Evolutionary conservation across 1,284 basidiomycete genomes (phyloP), one percentile per base, ranked within the genome.

Genomic region (Ceratorhiza oryzae-sativae): DNA sequence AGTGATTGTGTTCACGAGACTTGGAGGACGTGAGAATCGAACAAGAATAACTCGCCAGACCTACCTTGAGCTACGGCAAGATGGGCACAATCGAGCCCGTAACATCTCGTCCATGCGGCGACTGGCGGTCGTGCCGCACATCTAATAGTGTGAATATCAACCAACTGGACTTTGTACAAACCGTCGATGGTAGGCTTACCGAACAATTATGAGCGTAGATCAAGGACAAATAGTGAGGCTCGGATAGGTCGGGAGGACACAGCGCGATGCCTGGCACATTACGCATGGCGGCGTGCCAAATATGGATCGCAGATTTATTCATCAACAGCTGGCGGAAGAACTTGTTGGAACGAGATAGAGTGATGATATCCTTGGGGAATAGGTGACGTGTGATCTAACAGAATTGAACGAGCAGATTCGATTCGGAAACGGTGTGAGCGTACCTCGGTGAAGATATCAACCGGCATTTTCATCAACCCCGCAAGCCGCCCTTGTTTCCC

Each of bases 371-470:
- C 15, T 68, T 55, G 4, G 79, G 78, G 9, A 71, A 55, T 3
- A 79, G 70, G 23, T 77, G 42, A 8, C 65, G 58, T 6, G 74
- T 73, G 59, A 79, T 75, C 79, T 80, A 23, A 18, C 39, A 23
- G 10, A 30, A 51, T 42, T 42, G 20, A 48, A 10, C 23, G 62
- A 53, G n/a, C 34, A 25, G 41, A n/a, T n/a, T 45, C 42, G 15
- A 45, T 18, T 39, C 15, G 15, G 30, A 20, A 27, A 45, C 34
- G 20, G 32, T 42, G n/a, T 23, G 59, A 1, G 23, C 73, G 45
- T 42, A 80, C 79, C 74, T 79, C 77, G 48, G 73, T 73, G 63
- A 79, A 79, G 18, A 80, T 73, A 49, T 80, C 79, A 25, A 78
- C 42, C 0, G 79, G 78, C 75, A 79, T 76, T 18, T 76, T 60